These are phyloP conservation scores for Peronospora belbahrii DNA, from an alignment of 352 stramenopile species.

Conservation along the genomic window DNA sequence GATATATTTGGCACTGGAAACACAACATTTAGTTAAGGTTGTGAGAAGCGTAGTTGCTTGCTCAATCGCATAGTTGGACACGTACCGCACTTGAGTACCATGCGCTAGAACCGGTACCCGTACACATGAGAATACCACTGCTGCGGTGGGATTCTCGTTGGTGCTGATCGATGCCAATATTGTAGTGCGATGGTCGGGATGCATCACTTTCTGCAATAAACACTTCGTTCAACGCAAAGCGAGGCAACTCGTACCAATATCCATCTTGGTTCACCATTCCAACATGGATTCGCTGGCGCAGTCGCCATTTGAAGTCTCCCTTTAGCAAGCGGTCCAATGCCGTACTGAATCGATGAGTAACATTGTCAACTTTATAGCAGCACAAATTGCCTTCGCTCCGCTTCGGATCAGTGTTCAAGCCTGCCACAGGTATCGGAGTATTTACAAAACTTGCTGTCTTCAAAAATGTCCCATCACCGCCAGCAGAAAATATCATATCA, in stretches of 20 bases:
- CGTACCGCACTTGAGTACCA: constrained; percentile 84
- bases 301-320: constrained; percentile 72
- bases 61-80: background rate
- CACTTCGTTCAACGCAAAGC: constrained; percentile 84
- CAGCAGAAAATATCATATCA: constrained; percentile 83
- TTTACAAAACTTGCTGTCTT: constrained; percentile 85
- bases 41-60: background rate
- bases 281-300: constrained; percentile 78
- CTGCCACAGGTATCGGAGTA: constrained; percentile 73
- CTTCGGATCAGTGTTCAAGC: constrained; percentile 79
- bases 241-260: constrained; percentile 80
- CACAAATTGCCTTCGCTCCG: constrained; percentile 83
- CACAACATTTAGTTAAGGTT: constrained; percentile 1
- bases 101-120: constrained; percentile 79
- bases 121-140: constrained; percentile 85
- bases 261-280: constrained; percentile 87
- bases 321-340: constrained; percentile 58
- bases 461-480: constrained; percentile 81
- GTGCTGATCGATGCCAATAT: constrained; percentile 84
- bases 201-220: constrained; percentile 85
- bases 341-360: constrained; percentile 61
- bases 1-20: constrained; percentile 75
- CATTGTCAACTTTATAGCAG: constrained; percentile 79
- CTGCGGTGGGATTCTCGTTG: constrained; percentile 83
- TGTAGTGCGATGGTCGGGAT: constrained; percentile 81